A percentile compares a stretch with the other conserved stretches of the same genome.
Evolutionary conservation across 768 basidiomycete species (phyloP).

Genomic region (Terana coerulea): DNA sequence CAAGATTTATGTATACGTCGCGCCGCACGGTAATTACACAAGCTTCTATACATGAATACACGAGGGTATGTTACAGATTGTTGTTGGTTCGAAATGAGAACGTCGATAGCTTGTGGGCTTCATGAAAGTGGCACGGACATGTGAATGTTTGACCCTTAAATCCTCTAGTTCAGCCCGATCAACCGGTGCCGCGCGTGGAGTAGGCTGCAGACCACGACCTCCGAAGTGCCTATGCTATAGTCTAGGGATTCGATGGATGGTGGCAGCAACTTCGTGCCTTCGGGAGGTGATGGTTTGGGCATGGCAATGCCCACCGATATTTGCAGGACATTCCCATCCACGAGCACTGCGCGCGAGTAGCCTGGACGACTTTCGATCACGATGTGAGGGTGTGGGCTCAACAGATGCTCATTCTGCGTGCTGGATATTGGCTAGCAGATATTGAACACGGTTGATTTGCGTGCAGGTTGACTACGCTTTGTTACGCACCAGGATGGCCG

Average conservation of each 20-base stretch:
- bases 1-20: no score
- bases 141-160: no score
- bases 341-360: neutral
- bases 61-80: no score
- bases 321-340: slow-evolving; percentile 6
- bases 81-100: no score
- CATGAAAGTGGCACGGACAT: no score
- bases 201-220: slow-evolving; percentile 11
- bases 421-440: slow-evolving; percentile 5
- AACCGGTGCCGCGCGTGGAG: slow-evolving; percentile 7
- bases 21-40: no score
- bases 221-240: slow-evolving; percentile 12
- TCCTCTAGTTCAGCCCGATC: slow-evolving; percentile 6
- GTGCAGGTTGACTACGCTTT: no score
- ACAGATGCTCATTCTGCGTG: neutral
- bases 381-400: slow-evolving; percentile 6
- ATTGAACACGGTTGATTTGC: no score
- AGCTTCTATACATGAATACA: no score
- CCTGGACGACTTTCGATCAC: slow-evolving; percentile 5
- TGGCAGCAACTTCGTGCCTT: neutral
- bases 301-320: slow-evolving; percentile 6
- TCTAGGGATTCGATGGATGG: slow-evolving; percentile 1
- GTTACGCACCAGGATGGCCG: slow-evolving; percentile 5
- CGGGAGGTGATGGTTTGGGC: slow-evolving; percentile 1
- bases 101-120: no score